Evolutionary conservation across 2,329 filamentous ascomycete genomes (phyloP).

Genomic region (Rutstroemia sp.): DNA sequence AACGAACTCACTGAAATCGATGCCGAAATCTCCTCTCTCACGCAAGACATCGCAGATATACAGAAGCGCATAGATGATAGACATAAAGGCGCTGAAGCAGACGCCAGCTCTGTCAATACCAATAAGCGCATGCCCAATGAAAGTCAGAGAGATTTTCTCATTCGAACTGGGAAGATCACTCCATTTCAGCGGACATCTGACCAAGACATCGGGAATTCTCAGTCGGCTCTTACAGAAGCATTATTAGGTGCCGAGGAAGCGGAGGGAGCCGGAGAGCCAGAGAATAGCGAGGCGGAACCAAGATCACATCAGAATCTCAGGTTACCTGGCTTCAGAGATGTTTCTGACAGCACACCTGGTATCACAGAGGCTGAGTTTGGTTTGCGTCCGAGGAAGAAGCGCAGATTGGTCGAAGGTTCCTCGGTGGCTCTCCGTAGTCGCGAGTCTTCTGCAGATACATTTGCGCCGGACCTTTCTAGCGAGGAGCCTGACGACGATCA

Average conservation of each 20-base stretch:
- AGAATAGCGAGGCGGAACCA: conserved; percentile 37
- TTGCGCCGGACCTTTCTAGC: conserved; percentile 15
- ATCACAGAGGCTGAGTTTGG: conserved; percentile 46
- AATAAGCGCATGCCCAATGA: conserved; percentile 67
- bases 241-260: conserved; percentile 76
- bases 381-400: conserved; percentile 51
- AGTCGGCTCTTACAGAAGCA: conserved; percentile 67
- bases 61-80: conserved; percentile 72
- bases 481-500: conserved; percentile 24
- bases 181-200: conserved; percentile 72
- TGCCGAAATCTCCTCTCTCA: conserved; percentile 38
- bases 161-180: conserved; percentile 95
- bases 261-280: conserved; percentile 35
- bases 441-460: conserved; percentile 23
- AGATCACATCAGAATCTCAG: conserved; percentile 66
- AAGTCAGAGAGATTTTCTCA: conserved; percentile 79
- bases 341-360: conserved; percentile 31
- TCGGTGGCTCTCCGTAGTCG: conserved; percentile 21
- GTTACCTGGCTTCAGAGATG: conserved; percentile 63
- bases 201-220: conserved; percentile 47
- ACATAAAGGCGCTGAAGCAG: conserved; percentile 45
- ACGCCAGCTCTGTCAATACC: conserved; percentile 39
- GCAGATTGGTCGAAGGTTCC: conserved; percentile 33
- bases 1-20: conserved; percentile 29
- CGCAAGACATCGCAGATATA: conserved; percentile 73